phyloP scores from a whole-genome alignment of 108 stramenopile species.

The Skeletonema costatum region DNA sequence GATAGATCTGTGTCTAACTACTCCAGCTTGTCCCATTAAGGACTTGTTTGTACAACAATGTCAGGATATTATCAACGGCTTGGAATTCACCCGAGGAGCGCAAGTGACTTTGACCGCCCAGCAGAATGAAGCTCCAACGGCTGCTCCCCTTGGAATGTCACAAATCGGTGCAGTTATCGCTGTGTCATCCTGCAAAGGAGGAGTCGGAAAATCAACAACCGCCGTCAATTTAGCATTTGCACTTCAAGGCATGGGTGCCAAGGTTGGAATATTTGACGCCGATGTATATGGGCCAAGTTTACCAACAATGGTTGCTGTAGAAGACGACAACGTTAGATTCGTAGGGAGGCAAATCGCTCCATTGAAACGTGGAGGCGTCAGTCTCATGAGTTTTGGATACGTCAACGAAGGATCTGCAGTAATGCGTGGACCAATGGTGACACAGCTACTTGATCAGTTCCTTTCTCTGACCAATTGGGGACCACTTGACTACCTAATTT shows the following conservation, averaged over 20 bases:
- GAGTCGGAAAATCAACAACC: constrained; percentile 98
- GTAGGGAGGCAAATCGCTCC: constrained; percentile 82
- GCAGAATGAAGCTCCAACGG: constrained; percentile 48
- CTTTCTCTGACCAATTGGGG: constrained; percentile 95
- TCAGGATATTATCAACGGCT: constrained; percentile 55
- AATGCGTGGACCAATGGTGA: constrained; percentile 91
- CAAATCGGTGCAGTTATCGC: constrained; percentile 80
- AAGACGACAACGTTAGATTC: constrained; percentile 77
- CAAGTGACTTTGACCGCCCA: constrained; percentile 71
- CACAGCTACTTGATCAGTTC: constrained; percentile 93
- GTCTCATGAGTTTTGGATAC: constrained; percentile 91
- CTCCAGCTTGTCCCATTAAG: constrained; percentile 81
- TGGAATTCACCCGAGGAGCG: constrained; percentile 55
- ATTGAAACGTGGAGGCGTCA: constrained; percentile 77
- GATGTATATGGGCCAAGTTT: constrained; percentile 96
- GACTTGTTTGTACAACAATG: constrained; percentile 66
- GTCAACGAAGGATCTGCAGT: constrained; percentile 86
- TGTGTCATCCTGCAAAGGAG: constrained; percentile 91
- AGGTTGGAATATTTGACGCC: constrained; percentile 95
- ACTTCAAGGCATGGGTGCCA: constrained; percentile 73
- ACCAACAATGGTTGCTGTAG: constrained; percentile 84
- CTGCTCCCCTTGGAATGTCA: constrained; percentile 63
- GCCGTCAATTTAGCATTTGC: constrained; percentile 95
- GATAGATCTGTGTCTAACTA: constrained; percentile 77
- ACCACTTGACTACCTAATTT: constrained; percentile 92